Evolutionary conservation across 192 early-diverging fungal species (phyloP).

Genomic region (Coemansia sp.): DNA sequence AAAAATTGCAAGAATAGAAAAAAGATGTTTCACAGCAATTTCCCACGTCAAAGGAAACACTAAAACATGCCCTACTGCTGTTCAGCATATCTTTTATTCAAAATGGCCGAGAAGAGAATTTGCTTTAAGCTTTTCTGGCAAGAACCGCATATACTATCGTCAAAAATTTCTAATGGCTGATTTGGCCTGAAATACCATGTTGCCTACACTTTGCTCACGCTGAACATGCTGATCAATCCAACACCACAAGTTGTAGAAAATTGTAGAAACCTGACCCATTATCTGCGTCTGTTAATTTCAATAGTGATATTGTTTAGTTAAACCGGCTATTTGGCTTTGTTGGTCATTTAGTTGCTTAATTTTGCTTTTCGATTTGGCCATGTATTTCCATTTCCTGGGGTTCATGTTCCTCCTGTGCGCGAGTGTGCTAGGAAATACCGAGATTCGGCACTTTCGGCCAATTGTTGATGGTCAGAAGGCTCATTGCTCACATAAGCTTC

Average conservation of each 20-base stretch:
- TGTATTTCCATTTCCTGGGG: neutral
- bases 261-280: neutral
- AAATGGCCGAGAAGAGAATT: no score
- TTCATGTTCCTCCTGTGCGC: neutral
- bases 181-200: no score
- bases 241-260: neutral
- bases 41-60: no score
- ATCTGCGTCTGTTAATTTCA: neutral
- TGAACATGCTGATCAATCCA: no score
- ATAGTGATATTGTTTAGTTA: neutral
- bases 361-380: neutral
- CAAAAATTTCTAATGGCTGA: no score
- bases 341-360: neutral
- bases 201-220: no score
- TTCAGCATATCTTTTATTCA: no score
- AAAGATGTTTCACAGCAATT: neutral
- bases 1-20: neutral
- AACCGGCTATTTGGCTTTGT: no score
- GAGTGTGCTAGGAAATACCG: constrained; percentile 29
- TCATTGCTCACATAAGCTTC: neutral
- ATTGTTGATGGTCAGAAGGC: neutral
- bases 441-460: constrained; percentile 37
- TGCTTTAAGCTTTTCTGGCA: no score
- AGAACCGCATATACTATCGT: no score
- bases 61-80: no score